Evolutionary conservation across 148 eudicot genomes (phyloP), one percentile per base, ranked within the genome.

Genomic region (Suaeda aralocaspica): DNA sequence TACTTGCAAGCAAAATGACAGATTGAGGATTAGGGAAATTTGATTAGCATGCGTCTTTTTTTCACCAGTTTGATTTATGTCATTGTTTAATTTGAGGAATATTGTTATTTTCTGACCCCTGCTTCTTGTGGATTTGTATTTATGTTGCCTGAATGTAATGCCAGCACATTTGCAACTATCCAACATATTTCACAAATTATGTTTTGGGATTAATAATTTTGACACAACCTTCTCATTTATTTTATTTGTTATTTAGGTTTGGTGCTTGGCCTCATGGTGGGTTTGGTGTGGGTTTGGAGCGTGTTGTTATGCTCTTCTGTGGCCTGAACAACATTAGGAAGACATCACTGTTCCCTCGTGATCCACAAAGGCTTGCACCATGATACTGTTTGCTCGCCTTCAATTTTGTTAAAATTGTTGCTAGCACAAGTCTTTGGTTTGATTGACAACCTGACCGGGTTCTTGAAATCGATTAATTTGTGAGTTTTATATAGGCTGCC

Each of bases 251-350:
- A 70, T 52, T 12, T 80, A 93, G 98, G 89, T 90, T 85, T 63
- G 98, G 96, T 21, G 90, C 96, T 24, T 95, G 96, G 51, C 96
- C 89, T n/a, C 98, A 93, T 66, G 98, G 98, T 57, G 98, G 98
- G 6, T 93, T 93, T 70, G 98, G 98, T 64, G 98, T 87, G 61
- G 98, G 98, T 34, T 79, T 90, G 66, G 98, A 92, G 85, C 84
- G 96, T 18, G 97, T 91, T 68, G 92, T 91, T 55, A 91, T 91
- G 97, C 92, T 91, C 19, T 91, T 86, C 79, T 91, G 97, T 60
- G 85, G 75, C 56, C 90, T 91, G 22, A 84, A 89, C 81, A 89
- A 89, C 86, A 92, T 92, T 61, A 78, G 95, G 30, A 89, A 85
- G 72, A 83, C 93, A 6, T 88, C 97, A 7, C 80, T 88, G 11